Evolutionary conservation across 2,329 filamentous ascomycete genomes (phyloP), one percentile per base, ranked within the genome.

Genomic region (Macrophomina phaseolina): DNA sequence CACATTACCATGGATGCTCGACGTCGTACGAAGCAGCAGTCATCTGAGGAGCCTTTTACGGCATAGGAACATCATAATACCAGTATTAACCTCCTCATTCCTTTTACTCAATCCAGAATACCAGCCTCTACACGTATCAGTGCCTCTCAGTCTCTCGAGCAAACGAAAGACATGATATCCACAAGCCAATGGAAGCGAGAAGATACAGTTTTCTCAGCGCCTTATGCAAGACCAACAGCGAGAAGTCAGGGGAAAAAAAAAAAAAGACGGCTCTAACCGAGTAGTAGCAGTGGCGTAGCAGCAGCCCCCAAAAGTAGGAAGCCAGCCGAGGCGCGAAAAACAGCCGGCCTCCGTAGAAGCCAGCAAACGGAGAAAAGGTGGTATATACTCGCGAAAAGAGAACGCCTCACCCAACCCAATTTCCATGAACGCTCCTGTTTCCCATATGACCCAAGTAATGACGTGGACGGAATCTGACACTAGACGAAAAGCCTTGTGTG

Each of bases 341-440:
- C 16, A 45, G 42, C 42, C 42, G 16, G 42, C 42, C 16, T 45
- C 42, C 11, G 11, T 14, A 49, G 42, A 45, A 45, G 42, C 42
- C 42, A 7, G 42, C 42, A 45, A 14, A 45, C 16, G 7, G 9
- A 45, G 30, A 34, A 34, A 34, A 34, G 40, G 46, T 60, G 56
- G 56, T 60, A 60, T 60, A 60, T 60, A 23, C 30, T 28, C 56
- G 38, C 56, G 30, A 28, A 49, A 49, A 28, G 16, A 23, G 46
- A 49, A 49, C 46, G 46, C 46, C 46, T 16, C n/a, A 23, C 23
- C 18, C 11, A 45, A 45, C 11, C 42, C 6, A 45, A 38, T 49
- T 23, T 49, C 46, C 16, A 49, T 28, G 23, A 46, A 46, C 56
- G 56, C 56, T 60, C 56, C 40, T 60, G 30, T 60, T 60, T 60